Base-by-base conservation (phyloP, 257 asterid species). In the Parsonsia alboflavescens region DNA sequence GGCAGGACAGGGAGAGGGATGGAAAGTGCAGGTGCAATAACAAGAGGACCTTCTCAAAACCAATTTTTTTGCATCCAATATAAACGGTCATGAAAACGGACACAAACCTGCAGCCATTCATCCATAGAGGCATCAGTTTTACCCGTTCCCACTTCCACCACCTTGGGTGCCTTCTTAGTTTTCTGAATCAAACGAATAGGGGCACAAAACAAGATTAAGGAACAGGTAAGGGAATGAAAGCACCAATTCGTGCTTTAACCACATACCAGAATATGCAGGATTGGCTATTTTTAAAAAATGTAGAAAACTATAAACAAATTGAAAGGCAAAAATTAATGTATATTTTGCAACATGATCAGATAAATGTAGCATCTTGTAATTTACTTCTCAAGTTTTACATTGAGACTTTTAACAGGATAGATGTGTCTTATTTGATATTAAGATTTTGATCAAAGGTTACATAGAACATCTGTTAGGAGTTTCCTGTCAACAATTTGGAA, bases 81-180 rank as follows among this genome's bases (percentile, higher is more conserved):
- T 22, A n/a, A 17, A 45, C 28, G 9, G 42, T 9, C 17, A 21
- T 58, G 21, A 63, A 42, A 44, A 73, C 39, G 22, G 61, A 65
- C 26, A 71, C 93, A 73, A 75, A 95, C 99, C 98, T 95, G 85
- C 86, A 95, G 81, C 99, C 98, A 95, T 82, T 95, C 99, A 61
- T 92, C 98, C 88, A 82, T 84, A 44, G 93, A 85, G 79, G 96
- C 88, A 86, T 92, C 96, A 67, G 91, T 90, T 75, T 96, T 89
- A 61, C 88, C 88, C 46, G 98, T 95, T 81, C 99, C 99, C 82
- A 92, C 96, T 87, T 95, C 99, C 80, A 90, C 98, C 90, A 90
- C 98, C 90, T 95, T 95, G 56, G 98, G 86, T 13, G 96, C 87
- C 84, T 87, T 92, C 90, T 92, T 95, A 68, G 93, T 84, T 89